Conservation (phyloP, 1,284 basidiomycete genomes). For the Cutaneotrichosporon cutaneum region DNA sequence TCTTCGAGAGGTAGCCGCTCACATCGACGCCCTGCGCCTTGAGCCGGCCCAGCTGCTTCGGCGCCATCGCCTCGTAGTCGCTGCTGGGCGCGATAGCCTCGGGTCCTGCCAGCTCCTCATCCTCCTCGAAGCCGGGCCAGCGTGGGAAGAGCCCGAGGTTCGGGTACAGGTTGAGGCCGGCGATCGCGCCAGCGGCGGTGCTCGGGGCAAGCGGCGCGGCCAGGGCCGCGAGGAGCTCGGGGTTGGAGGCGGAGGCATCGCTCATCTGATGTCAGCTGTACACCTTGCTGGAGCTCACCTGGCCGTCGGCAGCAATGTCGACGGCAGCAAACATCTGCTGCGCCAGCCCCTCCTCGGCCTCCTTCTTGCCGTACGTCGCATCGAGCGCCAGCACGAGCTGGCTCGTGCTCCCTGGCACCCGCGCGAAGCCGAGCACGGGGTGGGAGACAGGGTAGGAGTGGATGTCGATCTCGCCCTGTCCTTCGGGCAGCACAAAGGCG, state of each 20-base stretch:
- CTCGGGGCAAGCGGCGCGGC: conserved; percentile 12
- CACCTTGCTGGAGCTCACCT: conserved; percentile 19
- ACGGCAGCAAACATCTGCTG: conserved; percentile 13
- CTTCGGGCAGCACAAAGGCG: conserved; percentile 35
- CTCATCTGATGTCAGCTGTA: not conserved
- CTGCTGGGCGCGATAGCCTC: conserved; percentile 13
- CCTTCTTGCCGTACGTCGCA: conserved; percentile 39
- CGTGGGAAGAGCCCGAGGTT: conserved; percentile 46
- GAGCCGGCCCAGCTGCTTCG: conserved; percentile 44
- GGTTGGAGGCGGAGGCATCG: not conserved
- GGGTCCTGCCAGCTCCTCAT: conserved; percentile 37
- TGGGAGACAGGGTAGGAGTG: conserved; percentile 34
- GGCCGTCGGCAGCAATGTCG: conserved; percentile 25
- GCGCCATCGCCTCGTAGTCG: conserved; percentile 29
- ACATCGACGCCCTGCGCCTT: conserved; percentile 48
- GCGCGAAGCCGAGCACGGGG: conserved; percentile 48
- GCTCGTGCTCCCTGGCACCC: conserved; percentile 23
- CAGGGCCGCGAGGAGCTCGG: not conserved
- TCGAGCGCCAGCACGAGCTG: conserved; percentile 47
- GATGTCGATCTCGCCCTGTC: conserved; percentile 21
- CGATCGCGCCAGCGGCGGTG: conserved; percentile 4
- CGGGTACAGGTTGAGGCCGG: conserved; percentile 38
- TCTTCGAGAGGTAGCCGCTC: conserved; percentile 34
- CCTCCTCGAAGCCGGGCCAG: conserved; percentile 52
- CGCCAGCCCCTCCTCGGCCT: conserved; percentile 21